Evolutionary conservation across 495 filamentous ascomycete species (phyloP), one percentile per base, ranked within the genome.

Genomic region (Cudoniella acicularis): DNA sequence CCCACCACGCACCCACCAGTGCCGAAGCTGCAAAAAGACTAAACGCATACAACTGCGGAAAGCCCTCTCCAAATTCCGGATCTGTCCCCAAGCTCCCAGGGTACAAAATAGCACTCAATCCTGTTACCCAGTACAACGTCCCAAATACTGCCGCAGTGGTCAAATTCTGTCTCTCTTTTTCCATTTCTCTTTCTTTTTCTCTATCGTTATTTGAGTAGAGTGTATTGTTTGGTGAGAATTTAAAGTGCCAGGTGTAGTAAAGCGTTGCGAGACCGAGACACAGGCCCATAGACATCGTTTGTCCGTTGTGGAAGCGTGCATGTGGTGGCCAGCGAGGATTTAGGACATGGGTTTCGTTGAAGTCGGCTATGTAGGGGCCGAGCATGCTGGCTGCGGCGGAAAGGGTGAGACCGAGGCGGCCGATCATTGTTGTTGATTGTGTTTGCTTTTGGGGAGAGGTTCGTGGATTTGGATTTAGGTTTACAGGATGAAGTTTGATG

Each of bases 261-360:
- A 81, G 64, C 1, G 79, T 81, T 9, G 72, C 61, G 1, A 74
- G 57, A 43, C 77, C 73, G 1, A 83, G 70, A 20, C 64, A 49
- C 0, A 79, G 57, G 0, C 79, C 76, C 49, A 80, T 71, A 40
- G 64, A 72, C 66, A 83, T 81, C 18, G 79, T 83, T 49, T 83
- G 81, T 16, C 71, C 81, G 56, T 76, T 76, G 67, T 84, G 81
- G 65, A 83, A 84, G 58, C 76, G 78, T 52, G 81, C 81, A 64
- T 83, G 81, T 0, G 81, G 81, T 9, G 74, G 70, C 80, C 81
- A 83, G 49, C 72, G 70, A 13, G 79, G 75, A 61, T 84, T 83
- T 49, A 75, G 73, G 57, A 83, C 72, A 65, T 83, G 81, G 1
- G 79, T 80, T 56, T 75, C 57, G 66, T 73, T 79, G 59, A 71